phyloP scores from a whole-genome alignment of 2,329 filamentous ascomycete genomes.

The Leptoxyphium fumago region DNA sequence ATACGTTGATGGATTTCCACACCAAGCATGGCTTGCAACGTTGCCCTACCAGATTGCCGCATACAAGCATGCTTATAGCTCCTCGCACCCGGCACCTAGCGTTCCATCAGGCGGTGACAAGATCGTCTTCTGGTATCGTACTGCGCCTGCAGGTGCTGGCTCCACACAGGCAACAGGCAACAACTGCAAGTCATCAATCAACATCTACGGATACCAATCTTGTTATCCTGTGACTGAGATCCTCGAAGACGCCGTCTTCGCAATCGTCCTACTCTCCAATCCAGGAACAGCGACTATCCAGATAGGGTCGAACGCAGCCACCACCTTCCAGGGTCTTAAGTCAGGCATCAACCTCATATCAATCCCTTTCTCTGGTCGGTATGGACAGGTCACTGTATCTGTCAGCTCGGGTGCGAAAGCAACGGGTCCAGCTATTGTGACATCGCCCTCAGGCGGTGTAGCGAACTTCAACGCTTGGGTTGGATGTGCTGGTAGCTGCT shows the following conservation, averaged over 20 bases:
- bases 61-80: slow-evolving; percentile 30
- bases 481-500: slow-evolving; percentile 5
- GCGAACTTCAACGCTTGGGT: slow-evolving; percentile 15
- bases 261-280: slow-evolving; percentile 23
- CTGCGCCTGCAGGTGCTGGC: slow-evolving; percentile 22
- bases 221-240: slow-evolving; percentile 16
- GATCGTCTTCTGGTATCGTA: slow-evolving; percentile 32
- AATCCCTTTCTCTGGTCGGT: slow-evolving; percentile 23
- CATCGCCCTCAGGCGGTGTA: slow-evolving; percentile 7
- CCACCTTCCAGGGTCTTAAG: slow-evolving; percentile 9
- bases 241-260: slow-evolving; percentile 31
- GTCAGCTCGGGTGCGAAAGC: slow-evolving; percentile 18
- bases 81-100: slow-evolving; percentile 1
- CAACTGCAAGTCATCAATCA: slow-evolving; percentile 12
- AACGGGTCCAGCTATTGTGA: slow-evolving; percentile 22
- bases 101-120: slow-evolving; percentile 15
- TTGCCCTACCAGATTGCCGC: slow-evolving; percentile 36
- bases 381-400: slow-evolving; percentile 26
- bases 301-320: slow-evolving; percentile 20
- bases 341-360: slow-evolving; percentile 11
- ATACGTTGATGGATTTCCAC: slow-evolving; percentile 18
- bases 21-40: slow-evolving; percentile 35
- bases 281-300: slow-evolving; percentile 22
- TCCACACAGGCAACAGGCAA: slow-evolving; percentile 23
- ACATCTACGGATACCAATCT: slow-evolving; percentile 16